Evolutionary conservation across 73 alveolate genomes (phyloP).

Genomic region (Paramecium tetraurelia): DNA sequence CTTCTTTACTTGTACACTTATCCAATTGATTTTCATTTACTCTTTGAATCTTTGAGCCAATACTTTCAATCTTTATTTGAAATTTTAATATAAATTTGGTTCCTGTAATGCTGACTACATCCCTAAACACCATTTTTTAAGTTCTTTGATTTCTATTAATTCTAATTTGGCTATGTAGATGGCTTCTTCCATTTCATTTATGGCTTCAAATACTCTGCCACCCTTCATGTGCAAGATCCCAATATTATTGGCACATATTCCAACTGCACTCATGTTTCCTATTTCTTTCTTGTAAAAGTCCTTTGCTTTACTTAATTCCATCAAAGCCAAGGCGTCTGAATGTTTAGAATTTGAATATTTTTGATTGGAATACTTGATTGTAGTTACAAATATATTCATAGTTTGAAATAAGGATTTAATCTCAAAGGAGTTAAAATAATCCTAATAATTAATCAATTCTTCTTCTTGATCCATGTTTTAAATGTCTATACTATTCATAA

Average conservation of each 20-base stretch:
- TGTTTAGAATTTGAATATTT: slow-evolving; percentile 42
- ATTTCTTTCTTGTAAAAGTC: slow-evolving; percentile 41
- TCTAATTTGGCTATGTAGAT: slow-evolving; percentile 33
- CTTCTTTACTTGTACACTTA: background rate
- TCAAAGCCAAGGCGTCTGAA: slow-evolving; percentile 41
- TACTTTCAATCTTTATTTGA: background rate
- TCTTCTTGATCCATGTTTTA: slow-evolving; percentile 37
- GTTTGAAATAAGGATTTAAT: slow-evolving; percentile 41
- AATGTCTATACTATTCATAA: slow-evolving; percentile 29
- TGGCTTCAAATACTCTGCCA: slow-evolving; percentile 46
- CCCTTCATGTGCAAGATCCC: slow-evolving; percentile 45
- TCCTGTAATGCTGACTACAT: slow-evolving; percentile 29
- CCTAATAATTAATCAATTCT: slow-evolving; percentile 12
- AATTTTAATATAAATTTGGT: slow-evolving; percentile 37
- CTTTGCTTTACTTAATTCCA: slow-evolving; percentile 45
- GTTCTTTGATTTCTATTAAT: slow-evolving; percentile 20
- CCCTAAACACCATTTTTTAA: background rate
- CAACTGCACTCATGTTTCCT: slow-evolving; percentile 52
- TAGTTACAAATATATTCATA: slow-evolving; percentile 35
- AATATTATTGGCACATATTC: slow-evolving; percentile 47
- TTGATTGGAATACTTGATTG: slow-evolving; percentile 7
- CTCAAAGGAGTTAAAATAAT: slow-evolving; percentile 39
- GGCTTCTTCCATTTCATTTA: slow-evolving; percentile 47
- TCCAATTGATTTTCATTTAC: slow-evolving; percentile 27
- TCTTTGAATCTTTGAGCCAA: background rate